Evolutionary conservation across 495 filamentous ascomycete genomes (phyloP), one percentile per base, ranked within the genome.

Genomic region (Penicillium maclennaniae): DNA sequence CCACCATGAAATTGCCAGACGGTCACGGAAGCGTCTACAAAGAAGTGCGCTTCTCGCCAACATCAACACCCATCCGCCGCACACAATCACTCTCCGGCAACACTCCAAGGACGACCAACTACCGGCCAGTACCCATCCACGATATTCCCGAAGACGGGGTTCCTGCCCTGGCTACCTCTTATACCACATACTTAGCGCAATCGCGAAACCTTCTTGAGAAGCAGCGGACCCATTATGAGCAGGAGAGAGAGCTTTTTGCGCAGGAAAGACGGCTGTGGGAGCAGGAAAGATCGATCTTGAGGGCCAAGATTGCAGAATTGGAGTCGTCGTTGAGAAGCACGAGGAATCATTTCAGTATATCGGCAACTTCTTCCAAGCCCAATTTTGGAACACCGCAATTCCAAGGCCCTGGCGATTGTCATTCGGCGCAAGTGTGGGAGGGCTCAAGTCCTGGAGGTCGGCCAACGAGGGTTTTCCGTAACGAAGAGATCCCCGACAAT

Each of bases 41-140:
- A 63, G 75, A 76, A 51, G 75, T 78, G 25, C 73, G 72, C 54
- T 75, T 75, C 53, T 79, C 75, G 25, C 75, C 74, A 7, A 70
- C 70, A 14, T 55, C 69, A 40, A 66, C 73, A 10, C 73, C 70
- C 5, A 43, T 70, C 9, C 71, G 72, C 44, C 73, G 73, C 37
- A 57, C 72, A 25, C 66, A 65, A 47, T 75, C 75, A 8, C 64
- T 77, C 16, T 67, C 73, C 2, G 64, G 61, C 46, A 60, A 54
- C 46, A 62, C 66, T 19, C 67, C 67, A n/a, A 52, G 59, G 25
- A 61, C 49, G 20, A 44, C 66, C 23, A 63, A 54, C 44, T 55
- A 63, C 44, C 46, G 48, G 44, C 59, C 16, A 43, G n/a, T 38
- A 15, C 20, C 45, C 1, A 48, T 47, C 20, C 39, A 39, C 7